A percentile compares a stretch with the other conserved stretches of the same genome.
Evolutionary conservation across 129 eudicot species (phyloP).

Genomic region (Flaveria trinervia): DNA sequence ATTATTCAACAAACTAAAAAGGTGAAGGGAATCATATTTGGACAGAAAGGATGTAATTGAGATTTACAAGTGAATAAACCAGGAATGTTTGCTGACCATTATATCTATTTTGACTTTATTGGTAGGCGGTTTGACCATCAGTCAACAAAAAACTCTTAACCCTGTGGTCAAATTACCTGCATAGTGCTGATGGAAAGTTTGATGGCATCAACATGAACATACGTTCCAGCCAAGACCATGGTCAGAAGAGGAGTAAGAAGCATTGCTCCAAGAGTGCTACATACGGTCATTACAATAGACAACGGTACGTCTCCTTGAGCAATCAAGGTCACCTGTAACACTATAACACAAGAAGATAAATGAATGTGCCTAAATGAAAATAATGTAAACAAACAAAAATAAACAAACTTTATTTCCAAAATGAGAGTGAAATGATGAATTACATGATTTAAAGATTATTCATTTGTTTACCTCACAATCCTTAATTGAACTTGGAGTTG

Average conservation of each 20-base stretch:
- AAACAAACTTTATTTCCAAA: background rate
- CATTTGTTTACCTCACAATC: background rate
- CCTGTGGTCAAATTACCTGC: conserved; percentile 47
- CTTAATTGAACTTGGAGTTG: background rate
- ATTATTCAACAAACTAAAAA: conserved; percentile 6
- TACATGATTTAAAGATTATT: background rate
- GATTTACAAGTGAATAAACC: background rate
- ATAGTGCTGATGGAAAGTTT: conserved; percentile 77
- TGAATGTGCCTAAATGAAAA: conserved; percentile 18
- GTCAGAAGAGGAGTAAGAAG: conserved; percentile 76
- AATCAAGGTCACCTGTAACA: conserved; percentile 87
- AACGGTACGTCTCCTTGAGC: conserved; percentile 89
- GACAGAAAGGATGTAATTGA: background rate
- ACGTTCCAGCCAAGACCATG: conserved; percentile 78
- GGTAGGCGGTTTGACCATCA: background rate
- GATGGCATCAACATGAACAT: conserved; percentile 72
- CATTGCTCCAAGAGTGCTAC: conserved; percentile 82
- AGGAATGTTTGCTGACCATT: background rate
- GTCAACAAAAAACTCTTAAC: background rate
- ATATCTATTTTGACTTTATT: background rate
- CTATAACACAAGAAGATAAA: conserved; percentile 41
- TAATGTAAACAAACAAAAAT: background rate
- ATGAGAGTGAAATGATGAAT: background rate
- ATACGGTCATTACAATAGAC: conserved; percentile 77
- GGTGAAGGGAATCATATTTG: background rate